Conservation (phyloP, 2,329 filamentous ascomycete species). For the Pseudocercospora musae region DNA sequence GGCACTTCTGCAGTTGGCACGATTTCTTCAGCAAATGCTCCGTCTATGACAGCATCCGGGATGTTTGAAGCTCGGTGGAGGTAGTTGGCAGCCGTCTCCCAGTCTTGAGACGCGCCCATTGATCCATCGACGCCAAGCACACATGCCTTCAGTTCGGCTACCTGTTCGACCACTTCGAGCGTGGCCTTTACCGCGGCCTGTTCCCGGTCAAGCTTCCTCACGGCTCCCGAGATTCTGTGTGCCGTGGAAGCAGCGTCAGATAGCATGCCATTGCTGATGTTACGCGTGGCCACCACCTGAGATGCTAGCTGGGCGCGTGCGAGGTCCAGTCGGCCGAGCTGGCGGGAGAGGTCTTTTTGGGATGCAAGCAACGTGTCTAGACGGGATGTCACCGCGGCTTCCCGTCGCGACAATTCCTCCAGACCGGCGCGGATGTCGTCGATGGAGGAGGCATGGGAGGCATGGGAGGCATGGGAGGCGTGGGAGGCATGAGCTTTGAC, state of each 20-base stretch:
- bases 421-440: slow-evolving; percentile 78
- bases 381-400: slow-evolving; percentile 68
- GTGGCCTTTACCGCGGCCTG: slow-evolving; percentile 90
- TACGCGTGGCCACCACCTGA: slow-evolving; percentile 77
- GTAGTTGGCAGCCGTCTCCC: slow-evolving; percentile 93
- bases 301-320: slow-evolving; percentile 83
- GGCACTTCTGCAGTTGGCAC: slow-evolving; percentile 95
- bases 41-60: slow-evolving; percentile 73
- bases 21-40: slow-evolving; percentile 84
- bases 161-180: slow-evolving; percentile 87
- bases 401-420: slow-evolving; percentile 69
- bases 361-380: slow-evolving; percentile 75
- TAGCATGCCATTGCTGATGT: slow-evolving; percentile 88
- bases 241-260: slow-evolving; percentile 82
- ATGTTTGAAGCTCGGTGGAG: slow-evolving; percentile 78
- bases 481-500: slow-evolving; percentile 8
- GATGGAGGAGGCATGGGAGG: slow-evolving; percentile 70
- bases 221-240: slow-evolving; percentile 77
- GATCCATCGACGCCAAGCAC: slow-evolving; percentile 90
- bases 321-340: slow-evolving; percentile 82
- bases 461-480: slow-evolving; percentile 27
- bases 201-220: slow-evolving; percentile 84
- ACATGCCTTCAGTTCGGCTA: slow-evolving; percentile 94
- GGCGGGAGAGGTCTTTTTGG: slow-evolving; percentile 81
- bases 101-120: slow-evolving; percentile 97